phyloP scores from a whole-genome alignment of 495 filamentous ascomycete species.

The Penicillium angulare region DNA sequence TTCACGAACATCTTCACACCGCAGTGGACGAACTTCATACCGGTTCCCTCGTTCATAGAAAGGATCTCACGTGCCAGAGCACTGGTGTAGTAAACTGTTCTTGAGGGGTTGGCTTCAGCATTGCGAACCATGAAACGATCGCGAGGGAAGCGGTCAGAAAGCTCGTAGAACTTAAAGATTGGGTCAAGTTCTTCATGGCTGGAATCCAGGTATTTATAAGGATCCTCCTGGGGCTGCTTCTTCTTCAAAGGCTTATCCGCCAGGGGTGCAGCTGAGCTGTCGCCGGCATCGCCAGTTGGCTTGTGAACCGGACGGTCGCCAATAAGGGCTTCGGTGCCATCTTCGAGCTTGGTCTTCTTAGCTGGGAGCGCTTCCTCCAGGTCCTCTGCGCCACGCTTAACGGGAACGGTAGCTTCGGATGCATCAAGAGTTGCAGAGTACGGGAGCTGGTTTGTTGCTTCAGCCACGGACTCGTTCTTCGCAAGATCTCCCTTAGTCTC shows the following conservation, averaged over 20 bases:
- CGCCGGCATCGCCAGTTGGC: constrained; percentile 40
- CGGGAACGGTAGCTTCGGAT: constrained; percentile 17
- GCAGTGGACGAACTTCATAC: constrained; percentile 93
- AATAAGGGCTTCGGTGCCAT: constrained; percentile 44
- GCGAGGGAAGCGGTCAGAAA: constrained; percentile 77
- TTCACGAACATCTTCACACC: constrained; percentile 99
- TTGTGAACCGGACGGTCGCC: constrained; percentile 51
- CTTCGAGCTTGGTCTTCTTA: constrained; percentile 47
- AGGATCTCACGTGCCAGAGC: constrained; percentile 82
- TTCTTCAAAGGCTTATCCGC: constrained; percentile 33
- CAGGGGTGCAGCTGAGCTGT: constrained; percentile 23
- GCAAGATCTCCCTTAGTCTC: constrained; percentile 35
- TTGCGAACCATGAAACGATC: constrained; percentile 97
- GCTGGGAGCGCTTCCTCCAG: constrained; percentile 42
- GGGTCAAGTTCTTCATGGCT: constrained; percentile 70
- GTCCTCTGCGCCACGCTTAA: constrained; percentile 42
- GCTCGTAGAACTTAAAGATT: constrained; percentile 78
- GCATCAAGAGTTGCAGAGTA: constrained; percentile 36
- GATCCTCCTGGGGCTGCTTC: constrained; percentile 67
- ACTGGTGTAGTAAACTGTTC: constrained; percentile 94
- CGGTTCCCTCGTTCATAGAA: constrained; percentile 74
- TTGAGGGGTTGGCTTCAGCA: constrained; percentile 72
- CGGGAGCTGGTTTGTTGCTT: constrained; percentile 39
- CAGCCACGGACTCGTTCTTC: constrained; percentile 45
- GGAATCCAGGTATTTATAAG: constrained; percentile 80